Percentiles rank a stretch among this genome's conserved stretches.
phyloP scores from a whole-genome alignment of 208 protist genomes.

The Trypanosoma scelopori region DNA sequence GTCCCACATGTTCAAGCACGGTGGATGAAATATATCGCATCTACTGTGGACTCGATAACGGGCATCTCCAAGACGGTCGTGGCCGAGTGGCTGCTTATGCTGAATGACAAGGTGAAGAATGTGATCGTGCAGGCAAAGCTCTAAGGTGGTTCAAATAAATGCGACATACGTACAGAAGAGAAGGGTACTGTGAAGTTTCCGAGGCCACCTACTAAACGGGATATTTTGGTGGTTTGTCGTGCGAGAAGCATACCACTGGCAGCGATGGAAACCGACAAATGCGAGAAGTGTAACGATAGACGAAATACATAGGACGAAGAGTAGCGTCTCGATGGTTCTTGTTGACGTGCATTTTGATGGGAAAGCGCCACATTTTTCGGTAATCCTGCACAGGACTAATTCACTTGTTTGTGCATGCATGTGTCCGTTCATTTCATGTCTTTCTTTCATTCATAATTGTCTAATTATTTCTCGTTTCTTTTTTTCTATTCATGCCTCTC shows the following conservation, averaged over 20 bases:
- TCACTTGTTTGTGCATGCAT: too few species aligned
- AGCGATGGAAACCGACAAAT: not conserved
- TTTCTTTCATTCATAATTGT: too few species aligned
- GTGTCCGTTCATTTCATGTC: not conserved
- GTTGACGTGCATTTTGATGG: not conserved
- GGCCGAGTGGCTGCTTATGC: constrained; percentile 74
- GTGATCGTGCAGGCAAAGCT: constrained; percentile 10
- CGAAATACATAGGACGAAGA: not conserved
- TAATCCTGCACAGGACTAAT: too few species aligned
- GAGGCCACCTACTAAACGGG: too few species aligned
- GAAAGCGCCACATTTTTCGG: not conserved
- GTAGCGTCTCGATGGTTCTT: too few species aligned
- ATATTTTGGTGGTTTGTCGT: not conserved
- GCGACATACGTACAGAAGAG: not conserved
- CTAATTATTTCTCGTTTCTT: too few species aligned
- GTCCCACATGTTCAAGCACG: constrained; percentile 47
- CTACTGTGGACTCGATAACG: constrained; percentile 49
- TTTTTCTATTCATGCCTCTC: constrained; percentile 5
- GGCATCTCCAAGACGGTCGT: constrained; percentile 65
- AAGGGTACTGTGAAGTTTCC: not conserved
- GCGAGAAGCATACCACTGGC: not conserved
- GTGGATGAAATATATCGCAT: constrained; percentile 70
- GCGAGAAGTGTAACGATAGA: not conserved
- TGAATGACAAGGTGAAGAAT: constrained; percentile 39
- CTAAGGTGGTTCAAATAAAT: constrained; percentile 29